These are phyloP conservation scores for Ascodesmis nigricans DNA, from an alignment of 495 filamentous ascomycete species.

Conservation along the genomic window DNA sequence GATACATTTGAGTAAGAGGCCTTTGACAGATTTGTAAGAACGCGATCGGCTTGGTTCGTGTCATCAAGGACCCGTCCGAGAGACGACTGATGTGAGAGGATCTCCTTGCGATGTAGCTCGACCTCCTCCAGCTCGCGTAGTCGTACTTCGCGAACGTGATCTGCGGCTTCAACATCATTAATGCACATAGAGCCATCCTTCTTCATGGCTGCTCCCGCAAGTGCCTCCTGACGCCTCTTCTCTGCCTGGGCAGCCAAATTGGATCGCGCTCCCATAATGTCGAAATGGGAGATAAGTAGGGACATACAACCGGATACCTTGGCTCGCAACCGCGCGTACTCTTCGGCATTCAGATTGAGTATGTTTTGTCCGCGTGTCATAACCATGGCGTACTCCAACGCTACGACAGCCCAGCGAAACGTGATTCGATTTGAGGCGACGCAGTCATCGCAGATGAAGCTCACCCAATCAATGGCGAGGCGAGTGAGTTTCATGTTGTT, in stretches of 20 bases:
- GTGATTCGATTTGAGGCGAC: constrained; percentile 84
- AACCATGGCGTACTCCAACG: constrained; percentile 88
- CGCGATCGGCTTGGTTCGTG: constrained; percentile 84
- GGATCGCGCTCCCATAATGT: constrained; percentile 92
- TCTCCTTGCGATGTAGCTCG: constrained; percentile 54
- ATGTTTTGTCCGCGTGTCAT: constrained; percentile 89
- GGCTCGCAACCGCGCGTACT: constrained; percentile 55
- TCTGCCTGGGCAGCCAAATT: constrained; percentile 83
- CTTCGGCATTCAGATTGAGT: constrained; percentile 59
- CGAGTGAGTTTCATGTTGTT: constrained; percentile 89
- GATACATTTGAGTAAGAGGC: constrained; percentile 86
- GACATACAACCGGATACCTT: constrained; percentile 98
- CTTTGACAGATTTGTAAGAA: constrained; percentile 64
- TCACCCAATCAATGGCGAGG: constrained; percentile 86
- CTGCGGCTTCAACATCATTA: constrained; percentile 65
- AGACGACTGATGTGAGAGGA: constrained; percentile 69
- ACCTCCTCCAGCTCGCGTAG: constrained; percentile 45
- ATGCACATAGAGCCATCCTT: constrained; percentile 55
- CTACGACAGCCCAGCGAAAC: constrained; percentile 88
- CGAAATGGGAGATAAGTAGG: constrained; percentile 89
- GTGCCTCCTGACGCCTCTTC: constrained; percentile 54
- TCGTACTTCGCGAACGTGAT: constrained; percentile 50
- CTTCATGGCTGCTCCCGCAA: constrained; percentile 49
- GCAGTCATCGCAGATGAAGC: constrained; percentile 94
- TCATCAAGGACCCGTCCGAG: constrained; percentile 79